Conservation (phyloP, 2,329 filamentous ascomycete species). For the Pseudomassariella vexata region DNA sequence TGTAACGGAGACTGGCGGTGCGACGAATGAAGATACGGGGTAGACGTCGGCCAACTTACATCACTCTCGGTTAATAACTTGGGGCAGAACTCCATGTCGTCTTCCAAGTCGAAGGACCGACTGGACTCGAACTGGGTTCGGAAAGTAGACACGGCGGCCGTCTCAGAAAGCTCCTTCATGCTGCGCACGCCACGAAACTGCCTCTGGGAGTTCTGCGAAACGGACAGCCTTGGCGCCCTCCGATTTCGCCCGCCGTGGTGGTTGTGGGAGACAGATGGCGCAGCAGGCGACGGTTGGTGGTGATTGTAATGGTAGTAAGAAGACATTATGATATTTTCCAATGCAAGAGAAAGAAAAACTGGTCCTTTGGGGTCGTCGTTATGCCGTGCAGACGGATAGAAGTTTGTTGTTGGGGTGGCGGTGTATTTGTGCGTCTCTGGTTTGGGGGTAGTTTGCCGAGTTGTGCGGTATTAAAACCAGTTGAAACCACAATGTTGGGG, state of each 20-base stretch:
- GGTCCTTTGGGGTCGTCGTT: too few species aligned
- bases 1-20: slow-evolving; percentile 1
- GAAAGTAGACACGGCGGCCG: slow-evolving; percentile 70
- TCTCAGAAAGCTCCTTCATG: slow-evolving; percentile 80
- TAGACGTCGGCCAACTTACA: slow-evolving; percentile 51
- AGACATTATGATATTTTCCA: slow-evolving; percentile 44
- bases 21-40: slow-evolving; percentile 2
- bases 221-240: slow-evolving; percentile 72
- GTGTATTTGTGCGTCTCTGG: slow-evolving; percentile 3
- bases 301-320: slow-evolving; percentile 58
- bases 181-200: slow-evolving; percentile 81
- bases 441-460: slow-evolving; percentile 3
- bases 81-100: slow-evolving; percentile 94
- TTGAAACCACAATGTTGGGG: slow-evolving; percentile 5
- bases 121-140: slow-evolving; percentile 85
- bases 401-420: slow-evolving; percentile 3
- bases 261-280: slow-evolving; percentile 59
- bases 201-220: slow-evolving; percentile 77
- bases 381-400: background rate
- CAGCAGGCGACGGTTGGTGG: slow-evolving; percentile 51
- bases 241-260: slow-evolving; percentile 83
- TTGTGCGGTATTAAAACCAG: slow-evolving; percentile 7
- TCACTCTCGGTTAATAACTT: slow-evolving; percentile 87
- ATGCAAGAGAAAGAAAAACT: background rate
- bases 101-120: slow-evolving; percentile 90